Evolutionary conservation across 176 grass and related monocot species (phyloP).

Genomic region (Aechmea fasciata): DNA sequence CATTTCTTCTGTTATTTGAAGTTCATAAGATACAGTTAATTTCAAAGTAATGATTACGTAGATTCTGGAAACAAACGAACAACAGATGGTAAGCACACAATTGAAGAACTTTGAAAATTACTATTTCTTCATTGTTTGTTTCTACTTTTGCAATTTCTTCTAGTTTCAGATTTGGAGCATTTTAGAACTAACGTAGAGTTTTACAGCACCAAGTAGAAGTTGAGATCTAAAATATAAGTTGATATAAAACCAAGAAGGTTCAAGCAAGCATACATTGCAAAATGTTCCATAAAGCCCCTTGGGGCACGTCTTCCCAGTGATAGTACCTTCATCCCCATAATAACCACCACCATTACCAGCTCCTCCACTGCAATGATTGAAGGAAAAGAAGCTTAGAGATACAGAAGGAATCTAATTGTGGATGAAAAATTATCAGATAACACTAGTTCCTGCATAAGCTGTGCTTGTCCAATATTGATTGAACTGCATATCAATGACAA

Average conservation of each 20-base stretch:
- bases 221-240: conserved; percentile 10
- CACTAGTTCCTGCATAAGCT: too few species aligned
- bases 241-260: conserved; percentile 10
- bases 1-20: too few species aligned
- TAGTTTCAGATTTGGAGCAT: too few species aligned
- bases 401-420: not conserved
- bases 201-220: not conserved
- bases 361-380: conserved; percentile 57
- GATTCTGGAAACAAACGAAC: too few species aligned
- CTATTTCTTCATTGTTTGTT: too few species aligned
- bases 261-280: conserved; percentile 56
- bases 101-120: too few species aligned
- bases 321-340: conserved; percentile 61
- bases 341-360: conserved; percentile 54
- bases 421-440: not conserved
- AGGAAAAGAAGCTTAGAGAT: conserved; percentile 10
- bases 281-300: conserved; percentile 86
- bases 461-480: too few species aligned
- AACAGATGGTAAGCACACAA: too few species aligned
- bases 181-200: not conserved
- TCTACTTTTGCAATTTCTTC: too few species aligned
- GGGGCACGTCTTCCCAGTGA: conserved; percentile 86
- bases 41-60: too few species aligned
- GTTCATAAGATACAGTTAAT: too few species aligned
- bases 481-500: too few species aligned